These are phyloP conservation scores for Rosa multiflora DNA, from an alignment of 306 rosid species.

Conservation along the genomic window DNA sequence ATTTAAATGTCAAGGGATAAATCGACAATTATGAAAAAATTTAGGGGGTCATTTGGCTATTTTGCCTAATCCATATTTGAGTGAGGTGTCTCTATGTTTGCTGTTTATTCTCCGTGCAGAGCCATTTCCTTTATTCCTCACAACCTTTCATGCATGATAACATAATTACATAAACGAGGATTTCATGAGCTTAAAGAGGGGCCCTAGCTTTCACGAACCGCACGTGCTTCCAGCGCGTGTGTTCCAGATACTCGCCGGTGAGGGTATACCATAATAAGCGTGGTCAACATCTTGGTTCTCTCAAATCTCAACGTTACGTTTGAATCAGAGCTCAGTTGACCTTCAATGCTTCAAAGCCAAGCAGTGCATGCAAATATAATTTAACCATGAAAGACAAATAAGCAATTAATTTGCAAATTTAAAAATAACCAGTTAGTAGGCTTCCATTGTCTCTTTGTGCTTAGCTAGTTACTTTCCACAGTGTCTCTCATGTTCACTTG, in stretches of 20 bases:
- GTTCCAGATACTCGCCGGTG: constrained; percentile 4
- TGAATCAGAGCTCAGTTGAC: constrained; percentile 42
- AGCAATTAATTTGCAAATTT: constrained; percentile 23
- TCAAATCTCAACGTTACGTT: constrained; percentile 14
- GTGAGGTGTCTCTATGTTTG: too few species aligned
- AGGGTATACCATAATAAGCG: constrained; percentile 23
- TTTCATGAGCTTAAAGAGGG: constrained; percentile 18
- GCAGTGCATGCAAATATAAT: neutral
- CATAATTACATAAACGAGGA: constrained; percentile 23
- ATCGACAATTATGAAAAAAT: too few species aligned
- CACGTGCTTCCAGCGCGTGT: constrained; percentile 50
- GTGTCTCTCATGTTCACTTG: neutral
- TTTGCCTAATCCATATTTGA: too few species aligned
- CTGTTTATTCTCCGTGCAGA: neutral
- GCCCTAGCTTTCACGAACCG: constrained; percentile 24
- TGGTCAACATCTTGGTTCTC: constrained; percentile 35
- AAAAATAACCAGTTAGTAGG: constrained; percentile 17
- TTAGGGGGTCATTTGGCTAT: too few species aligned
- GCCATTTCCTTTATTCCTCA: neutral
- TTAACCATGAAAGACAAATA: constrained; percentile 3
- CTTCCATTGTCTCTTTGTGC: constrained; percentile 20
- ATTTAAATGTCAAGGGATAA: too few species aligned
- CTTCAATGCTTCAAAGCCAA: constrained; percentile 18
- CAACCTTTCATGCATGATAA: neutral
- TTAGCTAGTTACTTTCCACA: constrained; percentile 6